Percentiles rank a stretch among this genome's conserved stretches.
Conservation (phyloP, 345 rosid genomes). For the Eucalyptus sp. region DNA sequence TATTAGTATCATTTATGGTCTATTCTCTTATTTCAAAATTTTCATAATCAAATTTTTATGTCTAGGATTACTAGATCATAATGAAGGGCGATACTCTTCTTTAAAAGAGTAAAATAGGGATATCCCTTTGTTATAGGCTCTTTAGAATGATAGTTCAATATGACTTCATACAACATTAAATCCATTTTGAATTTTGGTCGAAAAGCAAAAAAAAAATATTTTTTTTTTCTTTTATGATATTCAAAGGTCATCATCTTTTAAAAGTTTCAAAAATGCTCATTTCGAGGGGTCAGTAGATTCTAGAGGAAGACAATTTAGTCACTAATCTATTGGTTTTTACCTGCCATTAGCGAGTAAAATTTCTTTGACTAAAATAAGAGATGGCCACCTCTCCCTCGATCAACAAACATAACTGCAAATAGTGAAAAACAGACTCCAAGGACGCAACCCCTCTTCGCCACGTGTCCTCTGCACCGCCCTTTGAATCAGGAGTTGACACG, state of each 20-base stretch:
- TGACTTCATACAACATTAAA: no score
- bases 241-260: neutral
- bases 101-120: no score
- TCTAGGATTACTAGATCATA: neutral
- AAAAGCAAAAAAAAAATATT: no score
- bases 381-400: neutral
- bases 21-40: accelerated
- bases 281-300: neutral
- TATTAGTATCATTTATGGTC: neutral
- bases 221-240: no score
- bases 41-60: neutral
- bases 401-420: neutral
- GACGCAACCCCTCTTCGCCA: neutral
- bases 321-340: neutral
- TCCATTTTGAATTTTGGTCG: no score
- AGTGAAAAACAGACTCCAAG: neutral
- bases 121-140: neutral
- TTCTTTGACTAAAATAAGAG: neutral
- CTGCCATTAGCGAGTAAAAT: neutral
- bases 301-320: neutral
- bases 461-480: neutral
- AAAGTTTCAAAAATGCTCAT: neutral
- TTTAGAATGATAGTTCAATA: no score
- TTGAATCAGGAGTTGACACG: neutral
- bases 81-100: neutral